Percentiles rank a stretch among this genome's conserved stretches.
These are phyloP conservation scores for Noccaea caerulescens DNA, from an alignment of 345 rosid species.

Conservation along the genomic window DNA sequence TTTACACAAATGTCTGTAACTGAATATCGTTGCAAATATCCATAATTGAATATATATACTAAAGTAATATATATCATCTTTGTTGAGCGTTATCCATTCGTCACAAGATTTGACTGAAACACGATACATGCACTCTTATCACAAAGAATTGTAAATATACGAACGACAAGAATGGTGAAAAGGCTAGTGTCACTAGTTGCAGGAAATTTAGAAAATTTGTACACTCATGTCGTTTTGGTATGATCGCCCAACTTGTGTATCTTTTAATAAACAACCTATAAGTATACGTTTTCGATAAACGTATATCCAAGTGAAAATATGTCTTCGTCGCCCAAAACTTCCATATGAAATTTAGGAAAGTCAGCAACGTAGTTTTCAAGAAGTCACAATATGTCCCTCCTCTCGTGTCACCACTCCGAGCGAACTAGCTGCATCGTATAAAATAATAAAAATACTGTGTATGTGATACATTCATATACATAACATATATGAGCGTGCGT, in stretches of 20 bases:
- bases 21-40: neutral
- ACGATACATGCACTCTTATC: constrained; percentile 1
- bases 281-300: neutral
- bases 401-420: constrained; percentile 27
- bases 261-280: neutral
- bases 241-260: constrained; percentile 14
- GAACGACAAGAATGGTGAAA: constrained; percentile 8
- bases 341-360: constrained; percentile 22
- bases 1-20: neutral
- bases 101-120: constrained; percentile 14
- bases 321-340: constrained; percentile 24
- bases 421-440: constrained; percentile 22
- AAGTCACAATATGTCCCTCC: constrained; percentile 32
- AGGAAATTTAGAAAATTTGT: constrained; percentile 19
- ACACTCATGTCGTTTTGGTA: neutral
- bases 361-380: constrained; percentile 42
- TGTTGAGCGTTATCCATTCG: neutral
- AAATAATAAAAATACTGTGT: constrained; percentile 25
- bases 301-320: constrained; percentile 19
- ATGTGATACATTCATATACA: neutral
- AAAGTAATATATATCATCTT: no score
- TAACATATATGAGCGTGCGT: constrained; percentile 10
- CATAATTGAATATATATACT: no score
- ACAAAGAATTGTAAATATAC: constrained; percentile 10
- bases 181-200: constrained; percentile 29